phyloP scores from a whole-genome alignment of 768 basidiomycete genomes.

The Lepiota brunneoincarnata region DNA sequence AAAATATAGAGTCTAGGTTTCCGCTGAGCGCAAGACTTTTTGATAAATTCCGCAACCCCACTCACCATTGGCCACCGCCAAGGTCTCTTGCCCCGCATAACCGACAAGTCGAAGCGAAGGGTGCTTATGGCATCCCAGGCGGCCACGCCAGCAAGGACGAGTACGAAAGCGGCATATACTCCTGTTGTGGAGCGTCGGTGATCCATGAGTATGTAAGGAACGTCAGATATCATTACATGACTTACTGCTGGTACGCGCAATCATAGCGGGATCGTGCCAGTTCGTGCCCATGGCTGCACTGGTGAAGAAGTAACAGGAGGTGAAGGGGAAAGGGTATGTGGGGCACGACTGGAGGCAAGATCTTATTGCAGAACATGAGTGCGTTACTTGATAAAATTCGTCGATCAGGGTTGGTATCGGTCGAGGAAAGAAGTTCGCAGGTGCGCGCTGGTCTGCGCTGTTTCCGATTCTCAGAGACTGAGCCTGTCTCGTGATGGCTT shows the following conservation, averaged over 20 bases:
- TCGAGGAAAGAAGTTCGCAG: neutral
- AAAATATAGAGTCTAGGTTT: constrained; percentile 26
- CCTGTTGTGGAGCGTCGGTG: constrained; percentile 14
- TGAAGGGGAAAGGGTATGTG: neutral
- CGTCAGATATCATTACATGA: neutral
- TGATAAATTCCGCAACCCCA: neutral
- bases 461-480: too few relatives aligned
- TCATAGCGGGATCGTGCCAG: constrained; percentile 27
- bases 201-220: neutral
- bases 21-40: neutral
- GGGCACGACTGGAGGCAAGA: neutral
- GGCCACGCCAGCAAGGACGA: constrained; percentile 30
- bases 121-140: constrained; percentile 29
- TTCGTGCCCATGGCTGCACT: constrained; percentile 18
- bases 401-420: neutral
- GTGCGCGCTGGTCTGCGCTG: too few relatives aligned
- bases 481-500: too few relatives aligned
- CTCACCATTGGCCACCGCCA: constrained; percentile 34
- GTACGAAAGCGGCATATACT: constrained; percentile 28
- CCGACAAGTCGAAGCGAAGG: constrained; percentile 28
- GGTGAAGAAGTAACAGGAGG: constrained; percentile 7
- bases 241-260: constrained; percentile 27
- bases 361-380: neutral
- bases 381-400: neutral
- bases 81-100: constrained; percentile 25